Evolutionary conservation across 768 basidiomycete genomes (phyloP), one percentile per base, ranked within the genome.

Genomic region (Mycena epipterygia): DNA sequence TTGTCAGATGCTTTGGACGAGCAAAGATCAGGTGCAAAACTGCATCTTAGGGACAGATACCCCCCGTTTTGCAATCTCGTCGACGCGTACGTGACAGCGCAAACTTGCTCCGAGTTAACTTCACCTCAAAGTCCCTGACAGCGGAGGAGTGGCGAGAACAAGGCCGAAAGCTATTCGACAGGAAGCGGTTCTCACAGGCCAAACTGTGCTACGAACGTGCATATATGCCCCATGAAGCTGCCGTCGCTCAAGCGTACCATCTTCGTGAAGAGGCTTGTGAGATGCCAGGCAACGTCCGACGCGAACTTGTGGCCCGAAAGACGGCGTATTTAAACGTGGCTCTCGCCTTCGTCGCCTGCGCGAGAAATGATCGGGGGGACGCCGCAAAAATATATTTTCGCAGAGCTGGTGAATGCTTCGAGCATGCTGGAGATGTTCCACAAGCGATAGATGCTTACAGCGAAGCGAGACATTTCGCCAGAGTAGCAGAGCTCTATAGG

Each of bases 201-300:
- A 84, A 83, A 81, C 81, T 87, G 46, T 88, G 87, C 64, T 90
- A 85, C 46, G 82, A 85, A 49, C 83, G 86, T 2, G 91, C 91
- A 3, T 79, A 68, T 2, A 74, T 82, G 66, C 77, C 70, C 0
- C 82, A 83, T 19, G 83, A 90, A 78, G 84, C 79, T 17, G 81
- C 76, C 2, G 82, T 90, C 4, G 83, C 89, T 6, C 67, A 85
- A 12, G 88, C 91, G 0, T 91, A 89, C 70, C 81, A 85, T 52
- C 82, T 90, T 12, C 85, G 88, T 59, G 84, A 89, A 68, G 74
- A 83, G 32, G 91, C 91, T 17, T 79, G 83, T 2, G 77, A 79
- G 49, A 74, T 81, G 33, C 77, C 78, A 2, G 41, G 65, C 17
- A 73, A 11, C 7, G 75, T 59, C 23, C 76, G 41, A 42, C 77